These are phyloP conservation scores for Populus deltoides DNA, from an alignment of 345 rosid species.

Conservation along the genomic window DNA sequence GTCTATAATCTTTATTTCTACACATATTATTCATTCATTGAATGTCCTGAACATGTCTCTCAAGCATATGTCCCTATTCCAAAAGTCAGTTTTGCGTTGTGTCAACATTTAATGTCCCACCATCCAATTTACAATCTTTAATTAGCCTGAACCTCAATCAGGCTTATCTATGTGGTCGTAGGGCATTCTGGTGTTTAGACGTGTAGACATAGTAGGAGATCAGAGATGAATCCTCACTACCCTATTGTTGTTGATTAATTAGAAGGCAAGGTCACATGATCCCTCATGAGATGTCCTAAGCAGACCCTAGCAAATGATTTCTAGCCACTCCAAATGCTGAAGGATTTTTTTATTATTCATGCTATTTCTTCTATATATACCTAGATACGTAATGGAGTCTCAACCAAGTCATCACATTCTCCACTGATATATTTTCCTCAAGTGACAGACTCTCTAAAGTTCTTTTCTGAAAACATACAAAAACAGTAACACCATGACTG, in stretches of 20 bases:
- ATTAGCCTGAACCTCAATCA: background rate
- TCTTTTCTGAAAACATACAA: background rate
- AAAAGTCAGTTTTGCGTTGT: background rate
- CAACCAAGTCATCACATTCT: background rate
- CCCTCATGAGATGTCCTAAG: background rate
- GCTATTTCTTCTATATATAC: background rate
- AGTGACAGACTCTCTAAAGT: background rate
- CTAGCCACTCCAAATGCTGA: background rate
- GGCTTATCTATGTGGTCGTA: background rate
- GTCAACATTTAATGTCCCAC: background rate
- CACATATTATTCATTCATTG: no score
- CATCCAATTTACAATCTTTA: background rate
- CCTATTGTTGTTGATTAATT: background rate
- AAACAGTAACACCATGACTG: background rate
- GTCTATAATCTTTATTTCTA: no score
- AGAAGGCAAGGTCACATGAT: conserved; percentile 16
- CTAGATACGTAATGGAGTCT: no score
- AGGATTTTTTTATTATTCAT: background rate
- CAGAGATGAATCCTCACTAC: conserved; percentile 3
- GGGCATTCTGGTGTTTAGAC: background rate
- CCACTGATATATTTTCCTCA: background rate
- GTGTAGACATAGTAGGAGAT: background rate
- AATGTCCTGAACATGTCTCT: no score
- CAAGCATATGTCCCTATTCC: background rate
- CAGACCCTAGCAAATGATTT: background rate